Conservation (phyloP, 176 grass and related monocot genomes). For the Cocos nucifera region DNA sequence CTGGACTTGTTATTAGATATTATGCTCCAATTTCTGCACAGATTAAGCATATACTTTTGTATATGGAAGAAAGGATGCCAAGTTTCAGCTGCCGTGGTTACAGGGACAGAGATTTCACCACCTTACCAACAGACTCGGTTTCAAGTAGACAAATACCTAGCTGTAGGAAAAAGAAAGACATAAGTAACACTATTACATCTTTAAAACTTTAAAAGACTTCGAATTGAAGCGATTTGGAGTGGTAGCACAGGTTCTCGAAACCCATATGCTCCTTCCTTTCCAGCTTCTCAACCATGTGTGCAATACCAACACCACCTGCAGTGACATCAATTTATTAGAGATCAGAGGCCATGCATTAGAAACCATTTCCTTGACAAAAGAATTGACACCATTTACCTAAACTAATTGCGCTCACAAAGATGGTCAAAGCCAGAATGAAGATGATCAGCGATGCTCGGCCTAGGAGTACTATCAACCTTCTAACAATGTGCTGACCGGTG, state of each 20-base stretch:
- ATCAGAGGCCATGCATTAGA: neutral
- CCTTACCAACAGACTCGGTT: too few relatives aligned
- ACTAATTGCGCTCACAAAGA: conserved; percentile 21
- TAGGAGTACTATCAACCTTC: conserved; percentile 9
- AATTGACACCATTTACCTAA: conserved; percentile 13
- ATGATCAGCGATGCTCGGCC: conserved; percentile 23
- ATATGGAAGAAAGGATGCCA: too few relatives aligned
- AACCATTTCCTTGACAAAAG: neutral
- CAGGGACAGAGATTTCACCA: too few relatives aligned
- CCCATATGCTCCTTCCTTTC: conserved; percentile 16
- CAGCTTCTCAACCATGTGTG: conserved; percentile 15
- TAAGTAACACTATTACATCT: too few relatives aligned
- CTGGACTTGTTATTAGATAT: too few relatives aligned
- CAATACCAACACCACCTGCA: conserved; percentile 16
- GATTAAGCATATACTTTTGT: too few relatives aligned
- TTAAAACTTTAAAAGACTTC: too few relatives aligned
- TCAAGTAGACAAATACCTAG: too few relatives aligned
- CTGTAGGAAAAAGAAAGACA: too few relatives aligned
- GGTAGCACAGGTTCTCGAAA: conserved; percentile 9
- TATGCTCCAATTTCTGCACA: too few relatives aligned
- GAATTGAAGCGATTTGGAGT: neutral
- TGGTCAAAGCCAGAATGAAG: conserved; percentile 22
- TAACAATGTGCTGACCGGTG: conserved; percentile 12
- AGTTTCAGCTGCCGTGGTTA: too few relatives aligned
- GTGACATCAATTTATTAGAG: neutral